Evolutionary conservation across 176 grass and related monocot species (phyloP).

Genomic region (Carex cristatella): DNA sequence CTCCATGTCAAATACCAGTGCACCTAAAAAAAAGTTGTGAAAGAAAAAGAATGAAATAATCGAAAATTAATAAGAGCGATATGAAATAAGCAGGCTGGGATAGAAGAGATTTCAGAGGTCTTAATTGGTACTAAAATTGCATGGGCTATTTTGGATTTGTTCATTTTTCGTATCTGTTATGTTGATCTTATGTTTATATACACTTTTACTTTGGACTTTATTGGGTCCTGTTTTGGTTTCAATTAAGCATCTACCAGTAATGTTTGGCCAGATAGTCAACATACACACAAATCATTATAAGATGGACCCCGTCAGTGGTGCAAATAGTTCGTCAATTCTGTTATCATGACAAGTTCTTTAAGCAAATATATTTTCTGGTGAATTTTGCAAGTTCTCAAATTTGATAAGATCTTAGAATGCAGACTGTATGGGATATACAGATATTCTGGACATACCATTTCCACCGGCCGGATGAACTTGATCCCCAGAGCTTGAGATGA

Average conservation of each 20-base stretch:
- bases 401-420: background rate
- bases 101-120: background rate
- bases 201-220: background rate
- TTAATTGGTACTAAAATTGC: background rate
- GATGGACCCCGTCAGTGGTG: background rate
- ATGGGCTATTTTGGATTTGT: background rate
- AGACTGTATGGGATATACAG: background rate
- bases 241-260: background rate
- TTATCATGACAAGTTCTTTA: background rate
- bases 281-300: background rate
- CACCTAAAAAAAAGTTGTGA: conserved; percentile 46
- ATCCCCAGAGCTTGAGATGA: conserved; percentile 75
- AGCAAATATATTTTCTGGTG: background rate
- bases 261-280: background rate
- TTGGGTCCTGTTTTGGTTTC: background rate
- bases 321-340: background rate
- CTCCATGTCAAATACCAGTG: conserved; percentile 82
- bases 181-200: background rate
- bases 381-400: background rate
- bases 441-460: conserved; percentile 54
- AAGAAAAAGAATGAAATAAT: conserved; percentile 14
- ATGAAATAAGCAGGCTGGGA: background rate
- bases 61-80: conserved; percentile 11
- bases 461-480: conserved; percentile 49
- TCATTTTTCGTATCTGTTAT: background rate